Conservation (phyloP, 2,329 filamentous ascomycete genomes). For the Huntiella decipiens region DNA sequence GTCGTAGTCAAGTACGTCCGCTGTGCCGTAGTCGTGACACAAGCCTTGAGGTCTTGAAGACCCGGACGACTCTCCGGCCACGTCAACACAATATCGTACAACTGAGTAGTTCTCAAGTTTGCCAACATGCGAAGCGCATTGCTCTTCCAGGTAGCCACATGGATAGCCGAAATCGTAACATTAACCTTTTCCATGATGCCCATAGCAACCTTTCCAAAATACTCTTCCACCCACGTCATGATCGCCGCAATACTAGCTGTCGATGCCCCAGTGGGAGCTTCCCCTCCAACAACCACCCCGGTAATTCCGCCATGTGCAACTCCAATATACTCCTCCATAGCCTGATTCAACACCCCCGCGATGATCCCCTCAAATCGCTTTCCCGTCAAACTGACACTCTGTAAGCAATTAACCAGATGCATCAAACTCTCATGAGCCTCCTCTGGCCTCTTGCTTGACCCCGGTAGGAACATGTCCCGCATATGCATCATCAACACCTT, state of each 20-base stretch:
- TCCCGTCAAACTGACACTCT: constrained; percentile 30
- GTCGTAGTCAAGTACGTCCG: constrained; percentile 50
- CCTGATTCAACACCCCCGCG: constrained; percentile 48
- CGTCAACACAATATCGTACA: constrained; percentile 61
- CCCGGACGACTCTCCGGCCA: constrained; percentile 57
- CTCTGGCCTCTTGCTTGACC: not conserved
- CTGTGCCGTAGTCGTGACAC: constrained; percentile 47
- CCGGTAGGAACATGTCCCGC: not conserved
- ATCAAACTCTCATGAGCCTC: not conserved
- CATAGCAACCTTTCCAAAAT: constrained; percentile 38
- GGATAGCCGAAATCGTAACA: not conserved
- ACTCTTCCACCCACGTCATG: constrained; percentile 44
- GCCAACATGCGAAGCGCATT: constrained; percentile 51
- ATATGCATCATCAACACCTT: not conserved
- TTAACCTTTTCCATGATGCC: not conserved
- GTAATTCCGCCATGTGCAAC: constrained; percentile 31
- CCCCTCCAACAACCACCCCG: too few species aligned
- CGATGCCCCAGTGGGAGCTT: too few species aligned
- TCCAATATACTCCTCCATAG: constrained; percentile 44
- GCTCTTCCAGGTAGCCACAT: constrained; percentile 48
- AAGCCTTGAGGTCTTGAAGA: constrained; percentile 53
- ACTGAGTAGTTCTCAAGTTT: constrained; percentile 45
- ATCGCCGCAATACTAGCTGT: too few species aligned
- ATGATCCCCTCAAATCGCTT: constrained; percentile 52
- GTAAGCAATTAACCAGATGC: not conserved